A percentile compares a stretch with the other conserved stretches of the same genome.
phyloP scores from a whole-genome alignment of 768 basidiomycete species.

The Naganishia onofrii region DNA sequence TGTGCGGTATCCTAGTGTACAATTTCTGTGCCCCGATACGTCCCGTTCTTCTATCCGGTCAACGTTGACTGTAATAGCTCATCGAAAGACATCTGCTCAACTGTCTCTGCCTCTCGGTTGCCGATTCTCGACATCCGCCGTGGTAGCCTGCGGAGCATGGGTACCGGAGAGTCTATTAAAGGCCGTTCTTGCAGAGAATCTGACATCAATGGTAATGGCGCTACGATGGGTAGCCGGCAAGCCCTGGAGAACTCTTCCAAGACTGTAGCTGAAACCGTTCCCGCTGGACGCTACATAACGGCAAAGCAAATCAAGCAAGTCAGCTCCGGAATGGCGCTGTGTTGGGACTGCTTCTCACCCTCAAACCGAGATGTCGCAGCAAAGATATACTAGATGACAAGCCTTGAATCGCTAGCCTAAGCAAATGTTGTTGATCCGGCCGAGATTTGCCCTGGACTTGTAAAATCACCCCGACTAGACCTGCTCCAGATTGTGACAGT shows the following conservation, averaged over 20 bases:
- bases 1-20: neutral
- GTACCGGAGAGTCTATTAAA: neutral
- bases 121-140: slow-evolving; percentile 11
- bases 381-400: slow-evolving; percentile 30
- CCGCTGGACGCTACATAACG: slow-evolving; percentile 31
- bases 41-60: neutral
- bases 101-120: neutral
- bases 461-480: slow-evolving; percentile 36
- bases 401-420: slow-evolving; percentile 32
- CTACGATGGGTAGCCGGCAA: slow-evolving; percentile 33
- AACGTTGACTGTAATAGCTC: neutral
- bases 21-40: neutral
- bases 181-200: neutral
- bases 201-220: neutral
- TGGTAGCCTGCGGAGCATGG: neutral
- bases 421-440: slow-evolving; percentile 21
- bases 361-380: slow-evolving; percentile 32
- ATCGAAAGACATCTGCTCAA: neutral
- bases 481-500: slow-evolving; percentile 37
- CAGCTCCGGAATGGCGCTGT: no score
- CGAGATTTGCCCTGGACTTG: slow-evolving; percentile 16
- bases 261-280: slow-evolving; percentile 30
- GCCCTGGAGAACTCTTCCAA: slow-evolving; percentile 35
- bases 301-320: neutral
- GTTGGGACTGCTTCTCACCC: slow-evolving; percentile 24